These are phyloP conservation scores for Ceratocystis smalleyi DNA, from an alignment of 2,329 filamentous ascomycete species.

Conservation along the genomic window DNA sequence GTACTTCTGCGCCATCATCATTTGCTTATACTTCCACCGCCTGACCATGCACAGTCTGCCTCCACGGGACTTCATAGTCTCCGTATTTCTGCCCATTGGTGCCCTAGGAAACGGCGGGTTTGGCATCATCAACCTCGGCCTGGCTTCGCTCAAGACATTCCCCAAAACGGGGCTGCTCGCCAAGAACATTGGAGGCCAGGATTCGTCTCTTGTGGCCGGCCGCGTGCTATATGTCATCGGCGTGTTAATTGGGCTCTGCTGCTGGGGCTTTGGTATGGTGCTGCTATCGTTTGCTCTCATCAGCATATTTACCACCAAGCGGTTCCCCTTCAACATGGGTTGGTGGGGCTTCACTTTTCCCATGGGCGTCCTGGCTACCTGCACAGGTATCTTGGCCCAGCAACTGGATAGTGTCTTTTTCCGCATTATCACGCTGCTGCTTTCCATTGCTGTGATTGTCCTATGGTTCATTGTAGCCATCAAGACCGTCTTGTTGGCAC, in stretches of 20 bases:
- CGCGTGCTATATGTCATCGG: constrained; percentile 45
- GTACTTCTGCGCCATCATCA: constrained; percentile 42
- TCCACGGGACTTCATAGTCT: constrained; percentile 50
- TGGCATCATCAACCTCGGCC: constrained; percentile 37
- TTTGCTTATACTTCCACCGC: constrained; percentile 57
- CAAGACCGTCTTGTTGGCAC: constrained; percentile 26
- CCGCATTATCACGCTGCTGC: constrained; percentile 26
- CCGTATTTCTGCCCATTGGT: constrained; percentile 50
- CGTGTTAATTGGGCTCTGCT: constrained; percentile 29
- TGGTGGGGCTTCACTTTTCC: constrained; percentile 36
- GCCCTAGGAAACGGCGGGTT: constrained; percentile 54
- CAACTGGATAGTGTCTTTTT: constrained; percentile 32
- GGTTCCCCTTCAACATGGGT: constrained; percentile 32
- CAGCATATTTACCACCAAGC: constrained; percentile 27
- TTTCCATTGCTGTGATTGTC: constrained; percentile 28
- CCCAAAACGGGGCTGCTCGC: constrained; percentile 24
- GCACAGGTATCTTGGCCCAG: constrained; percentile 26
- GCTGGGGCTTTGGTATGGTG: constrained; percentile 32
- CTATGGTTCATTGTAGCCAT: constrained; percentile 30
- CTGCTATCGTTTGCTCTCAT: constrained; percentile 32
- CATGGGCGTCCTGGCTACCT: constrained; percentile 30
- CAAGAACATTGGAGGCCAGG: constrained; percentile 19
- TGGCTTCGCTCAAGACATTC: constrained; percentile 30
- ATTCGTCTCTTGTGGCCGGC: constrained; percentile 23
- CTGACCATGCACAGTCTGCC: constrained; percentile 52